Evolutionary conservation across 106 monocot genomes (phyloP).

Genomic region (Allium fistulosum): DNA sequence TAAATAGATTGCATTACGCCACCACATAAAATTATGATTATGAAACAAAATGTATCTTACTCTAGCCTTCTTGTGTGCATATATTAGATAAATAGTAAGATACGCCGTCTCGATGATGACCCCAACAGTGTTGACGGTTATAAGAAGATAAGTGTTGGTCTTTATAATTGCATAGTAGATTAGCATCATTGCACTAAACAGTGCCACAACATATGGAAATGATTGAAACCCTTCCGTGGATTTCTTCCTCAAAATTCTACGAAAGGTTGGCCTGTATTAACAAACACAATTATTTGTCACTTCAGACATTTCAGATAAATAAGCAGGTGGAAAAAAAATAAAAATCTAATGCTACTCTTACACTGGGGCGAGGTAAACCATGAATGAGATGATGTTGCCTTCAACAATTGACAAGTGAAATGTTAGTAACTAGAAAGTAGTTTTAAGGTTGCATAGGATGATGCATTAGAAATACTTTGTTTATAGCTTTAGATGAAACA

Average conservation of each 20-base stretch:
- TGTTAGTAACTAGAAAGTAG: background rate
- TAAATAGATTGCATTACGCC: background rate
- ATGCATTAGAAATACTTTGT: no score
- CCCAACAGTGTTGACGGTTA: slow-evolving; percentile 7
- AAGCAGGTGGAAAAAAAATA: background rate
- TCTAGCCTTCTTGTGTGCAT: slow-evolving; percentile 9
- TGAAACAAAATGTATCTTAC: background rate
- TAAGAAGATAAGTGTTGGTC: slow-evolving; percentile 10
- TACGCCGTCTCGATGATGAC: slow-evolving; percentile 5
- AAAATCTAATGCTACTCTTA: background rate
- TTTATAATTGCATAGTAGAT: slow-evolving; percentile 14
- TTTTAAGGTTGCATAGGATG: no score
- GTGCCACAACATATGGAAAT: slow-evolving; percentile 11
- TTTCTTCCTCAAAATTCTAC: slow-evolving; percentile 4
- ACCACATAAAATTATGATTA: background rate
- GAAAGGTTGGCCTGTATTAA: slow-evolving; percentile 9
- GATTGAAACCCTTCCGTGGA: slow-evolving; percentile 13
- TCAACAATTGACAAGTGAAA: background rate
- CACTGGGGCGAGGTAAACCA: slow-evolving; percentile 11
- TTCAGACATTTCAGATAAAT: background rate
- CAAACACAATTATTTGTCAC: background rate
- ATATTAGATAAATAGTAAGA: slow-evolving; percentile 4
- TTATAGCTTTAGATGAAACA: no score
- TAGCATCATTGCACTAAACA: slow-evolving; percentile 10
- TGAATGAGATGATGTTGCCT: slow-evolving; percentile 7